Conservation (phyloP, 1,284 basidiomycete genomes). For the Boletellus deceptivus region DNA sequence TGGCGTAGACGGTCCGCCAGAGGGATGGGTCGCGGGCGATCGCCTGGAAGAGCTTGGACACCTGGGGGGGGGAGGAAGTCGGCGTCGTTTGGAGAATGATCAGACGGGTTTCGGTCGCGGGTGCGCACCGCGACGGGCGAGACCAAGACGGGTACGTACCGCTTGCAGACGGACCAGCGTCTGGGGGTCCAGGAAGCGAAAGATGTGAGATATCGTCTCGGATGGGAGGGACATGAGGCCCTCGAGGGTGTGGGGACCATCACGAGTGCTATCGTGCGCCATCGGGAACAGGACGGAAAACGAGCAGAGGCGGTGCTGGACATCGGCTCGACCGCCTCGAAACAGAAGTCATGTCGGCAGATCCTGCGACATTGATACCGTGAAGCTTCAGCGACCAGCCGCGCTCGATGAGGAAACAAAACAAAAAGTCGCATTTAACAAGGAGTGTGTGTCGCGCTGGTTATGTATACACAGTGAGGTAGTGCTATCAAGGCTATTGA, state of each 20-base stretch:
- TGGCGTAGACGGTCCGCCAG: slow-evolving; percentile 16
- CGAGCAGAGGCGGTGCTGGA: too few relatives aligned
- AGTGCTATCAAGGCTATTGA: slow-evolving; percentile 5
- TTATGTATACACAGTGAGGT: background rate
- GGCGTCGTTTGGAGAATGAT: background rate
- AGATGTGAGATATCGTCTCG: slow-evolving; percentile 16
- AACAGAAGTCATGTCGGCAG: background rate
- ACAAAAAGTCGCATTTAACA: slow-evolving; percentile 8
- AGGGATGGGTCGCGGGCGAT: slow-evolving; percentile 13
- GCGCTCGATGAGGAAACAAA: background rate
- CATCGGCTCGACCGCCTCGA: background rate
- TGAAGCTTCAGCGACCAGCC: background rate
- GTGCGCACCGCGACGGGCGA: too few relatives aligned
- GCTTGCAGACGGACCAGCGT: slow-evolving; percentile 17
- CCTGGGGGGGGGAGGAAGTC: slow-evolving; percentile 4
- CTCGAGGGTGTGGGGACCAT: background rate
- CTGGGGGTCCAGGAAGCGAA: slow-evolving; percentile 8
- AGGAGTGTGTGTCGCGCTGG: slow-evolving; percentile 8
- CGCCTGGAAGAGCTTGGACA: slow-evolving; percentile 15
- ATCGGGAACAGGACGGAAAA: slow-evolving; percentile 1
- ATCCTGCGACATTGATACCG: background rate
- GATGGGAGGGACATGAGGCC: slow-evolving; percentile 8
- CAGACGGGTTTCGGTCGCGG: too few relatives aligned
- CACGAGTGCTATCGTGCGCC: slow-evolving; percentile 5
- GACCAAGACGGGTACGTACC: slow-evolving; percentile 10